Conservation (phyloP, 192 early-diverging fungal species). For the Helicostylum pulchrum region DNA sequence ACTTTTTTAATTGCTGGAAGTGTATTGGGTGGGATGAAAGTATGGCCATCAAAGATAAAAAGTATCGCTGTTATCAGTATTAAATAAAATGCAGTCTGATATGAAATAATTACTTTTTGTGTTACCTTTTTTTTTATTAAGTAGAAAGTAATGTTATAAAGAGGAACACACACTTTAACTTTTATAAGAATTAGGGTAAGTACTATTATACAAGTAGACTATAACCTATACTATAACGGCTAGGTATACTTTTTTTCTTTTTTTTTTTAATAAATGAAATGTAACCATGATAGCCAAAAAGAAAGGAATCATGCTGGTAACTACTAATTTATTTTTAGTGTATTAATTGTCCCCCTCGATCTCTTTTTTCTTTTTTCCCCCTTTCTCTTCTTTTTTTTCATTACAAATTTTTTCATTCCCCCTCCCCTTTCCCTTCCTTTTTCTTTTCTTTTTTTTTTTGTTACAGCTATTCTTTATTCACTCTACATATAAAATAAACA, state of each 20-base stretch:
- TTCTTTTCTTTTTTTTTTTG: background rate
- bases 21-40: constrained; percentile 42
- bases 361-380: constrained; percentile 10
- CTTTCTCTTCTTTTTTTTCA: background rate
- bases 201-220: no score
- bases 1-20: constrained; percentile 41
- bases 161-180: background rate
- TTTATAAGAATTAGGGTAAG: no score
- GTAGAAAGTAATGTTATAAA: no score
- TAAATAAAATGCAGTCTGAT: background rate
- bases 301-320: background rate
- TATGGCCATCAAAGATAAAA: constrained; percentile 5
- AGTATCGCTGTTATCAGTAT: constrained; percentile 18
- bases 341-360: constrained; percentile 2
- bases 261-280: no score
- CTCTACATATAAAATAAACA: background rate
- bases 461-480: background rate
- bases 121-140: background rate
- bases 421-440: constrained; percentile 4
- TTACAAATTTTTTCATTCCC: background rate
- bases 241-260: no score
- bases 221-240: no score
- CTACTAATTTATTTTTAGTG: constrained; percentile 15
- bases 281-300: no score
- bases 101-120: background rate